Evolutionary conservation across 495 filamentous ascomycete genomes (phyloP).

Genomic region (Aspergillus affinis): DNA sequence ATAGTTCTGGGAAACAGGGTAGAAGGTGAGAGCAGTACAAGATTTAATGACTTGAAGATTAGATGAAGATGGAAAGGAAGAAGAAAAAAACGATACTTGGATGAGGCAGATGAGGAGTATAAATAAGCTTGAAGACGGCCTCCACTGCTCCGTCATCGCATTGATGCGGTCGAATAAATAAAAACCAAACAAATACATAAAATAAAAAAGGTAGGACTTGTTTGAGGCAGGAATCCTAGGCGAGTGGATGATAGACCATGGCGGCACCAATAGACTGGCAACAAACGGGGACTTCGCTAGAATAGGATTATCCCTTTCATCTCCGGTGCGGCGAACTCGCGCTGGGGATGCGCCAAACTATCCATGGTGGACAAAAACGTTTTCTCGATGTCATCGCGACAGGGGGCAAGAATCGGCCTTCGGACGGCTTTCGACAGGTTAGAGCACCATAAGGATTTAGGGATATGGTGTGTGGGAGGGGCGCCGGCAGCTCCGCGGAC

Average conservation of each 20-base stretch:
- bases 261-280: slow-evolving; percentile 21
- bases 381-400: slow-evolving; percentile 21
- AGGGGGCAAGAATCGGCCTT: slow-evolving; percentile 20
- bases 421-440: slow-evolving; percentile 22
- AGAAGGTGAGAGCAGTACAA: neutral
- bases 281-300: slow-evolving; percentile 23
- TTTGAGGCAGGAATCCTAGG: neutral
- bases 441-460: slow-evolving; percentile 13
- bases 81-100: slow-evolving; percentile 3
- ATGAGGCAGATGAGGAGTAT: slow-evolving; percentile 10
- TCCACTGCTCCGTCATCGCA: slow-evolving; percentile 16
- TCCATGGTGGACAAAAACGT: slow-evolving; percentile 21
- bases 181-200: slow-evolving; percentile 12
- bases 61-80: slow-evolving; percentile 5
- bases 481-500: slow-evolving; percentile 20
- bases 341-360: slow-evolving; percentile 21
- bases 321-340: slow-evolving; percentile 21
- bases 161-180: slow-evolving; percentile 13
- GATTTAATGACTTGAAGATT: neutral
- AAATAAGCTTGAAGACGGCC: slow-evolving; percentile 11
- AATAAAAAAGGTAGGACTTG: slow-evolving; percentile 1
- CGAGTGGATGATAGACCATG: slow-evolving; percentile 22
- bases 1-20: neutral
- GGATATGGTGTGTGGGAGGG: slow-evolving; percentile 5
- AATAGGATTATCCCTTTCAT: slow-evolving; percentile 29